Evolutionary conservation across 257 asterid species (phyloP), one percentile per base, ranked within the genome.

Genomic region (Nicotiana tabacum): DNA sequence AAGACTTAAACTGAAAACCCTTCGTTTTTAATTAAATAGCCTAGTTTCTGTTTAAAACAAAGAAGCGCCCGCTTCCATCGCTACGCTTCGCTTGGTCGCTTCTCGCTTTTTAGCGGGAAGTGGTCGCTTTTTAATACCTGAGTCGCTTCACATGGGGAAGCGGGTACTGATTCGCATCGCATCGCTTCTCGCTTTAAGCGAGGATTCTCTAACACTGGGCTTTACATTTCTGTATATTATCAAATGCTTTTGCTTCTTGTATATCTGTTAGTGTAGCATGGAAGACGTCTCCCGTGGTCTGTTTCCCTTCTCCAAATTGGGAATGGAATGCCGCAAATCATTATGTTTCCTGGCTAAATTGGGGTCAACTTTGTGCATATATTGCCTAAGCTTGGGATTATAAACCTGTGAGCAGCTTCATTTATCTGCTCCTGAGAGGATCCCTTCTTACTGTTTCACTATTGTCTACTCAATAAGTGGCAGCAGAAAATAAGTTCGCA

Each of bases 231-330:
- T 27, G 6, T 48, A 72, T 13, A 24, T 10, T 27, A 35, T 74
- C 15, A 24, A 46, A 48, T 74, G 43, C 80, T 15, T 74, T 24
- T 67, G 37, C 53, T 67, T 67, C 77, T 67, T 35, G 77, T 67
- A 2, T 35, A 74, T 15, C 27, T 72, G 60, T 72, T 72, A 21
- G n/a, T 70, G 55, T n/a, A 11, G 78, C 21, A 21, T 43, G 35
- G 58, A 70, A 70, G 21, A 9, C 35, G 0, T 72, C 58, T 46
- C 78, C 15, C 2, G 4, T 15, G 15, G 24, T 74, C 8, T 74
- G 64, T 74, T 74, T 74, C 43, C 60, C 80, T 48, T 74, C 80
- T 74, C 24, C 10, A 48, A 74, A 27, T 74, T 51, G 64, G 80
- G 64, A 27, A 51, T 51, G 24, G 16, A 51, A 27, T 51, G 29